Evolutionary conservation across 306 rosid genomes (phyloP).

Genomic region (Inga oerstediana): DNA sequence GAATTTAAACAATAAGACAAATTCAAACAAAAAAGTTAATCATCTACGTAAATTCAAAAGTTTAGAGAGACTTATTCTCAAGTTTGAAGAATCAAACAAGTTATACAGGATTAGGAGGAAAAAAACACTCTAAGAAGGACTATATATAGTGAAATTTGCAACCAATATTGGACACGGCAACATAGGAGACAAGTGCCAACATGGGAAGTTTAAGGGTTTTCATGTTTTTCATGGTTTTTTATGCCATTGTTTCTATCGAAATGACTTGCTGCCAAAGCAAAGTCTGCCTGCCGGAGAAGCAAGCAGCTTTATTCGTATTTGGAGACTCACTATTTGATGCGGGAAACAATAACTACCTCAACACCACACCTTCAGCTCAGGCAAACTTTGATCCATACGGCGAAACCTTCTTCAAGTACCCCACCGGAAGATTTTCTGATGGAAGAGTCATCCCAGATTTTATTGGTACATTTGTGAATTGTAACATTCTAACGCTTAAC

Average conservation of each 20-base stretch:
- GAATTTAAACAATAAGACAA: too few relatives aligned
- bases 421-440: conserved; percentile 48
- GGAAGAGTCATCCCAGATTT: conserved; percentile 49
- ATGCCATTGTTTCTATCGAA: background rate
- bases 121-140: background rate
- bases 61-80: too few relatives aligned
- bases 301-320: conserved; percentile 44
- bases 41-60: too few relatives aligned
- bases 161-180: background rate
- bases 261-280: background rate
- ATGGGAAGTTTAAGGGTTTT: background rate
- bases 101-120: too few relatives aligned
- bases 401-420: conserved; percentile 40
- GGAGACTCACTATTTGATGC: conserved; percentile 59
- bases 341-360: conserved; percentile 58
- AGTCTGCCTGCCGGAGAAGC: background rate
- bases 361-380: conserved; percentile 18
- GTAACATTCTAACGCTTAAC: too few relatives aligned
- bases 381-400: conserved; percentile 50
- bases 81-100: background rate
- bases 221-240: background rate
- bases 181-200: background rate
- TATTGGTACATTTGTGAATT: background rate
- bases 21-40: too few relatives aligned
- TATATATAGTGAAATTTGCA: background rate